phyloP scores from a whole-genome alignment of 805 yeast genomes.

The Starmerella kuoi region DNA sequence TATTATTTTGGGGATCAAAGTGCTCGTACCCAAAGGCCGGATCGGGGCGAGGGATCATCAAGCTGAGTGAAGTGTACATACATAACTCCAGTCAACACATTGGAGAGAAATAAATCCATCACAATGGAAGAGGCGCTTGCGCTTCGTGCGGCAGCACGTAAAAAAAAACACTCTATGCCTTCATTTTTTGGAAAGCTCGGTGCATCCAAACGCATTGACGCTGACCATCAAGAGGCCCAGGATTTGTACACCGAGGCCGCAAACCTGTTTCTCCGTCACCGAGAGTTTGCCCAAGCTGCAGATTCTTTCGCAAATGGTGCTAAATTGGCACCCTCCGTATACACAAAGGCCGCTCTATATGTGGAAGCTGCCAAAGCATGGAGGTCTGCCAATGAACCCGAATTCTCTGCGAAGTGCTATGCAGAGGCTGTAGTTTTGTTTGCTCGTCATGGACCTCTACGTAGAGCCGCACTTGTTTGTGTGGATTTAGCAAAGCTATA shows the following conservation, averaged over 20 bases:
- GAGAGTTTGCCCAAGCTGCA: slow-evolving; percentile 15
- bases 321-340: slow-evolving; percentile 7
- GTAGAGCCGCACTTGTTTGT: slow-evolving; percentile 18
- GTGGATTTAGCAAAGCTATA: slow-evolving; percentile 17
- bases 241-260: slow-evolving; percentile 14
- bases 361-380: slow-evolving; percentile 17
- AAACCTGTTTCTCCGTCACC: slow-evolving; percentile 5
- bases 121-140: slow-evolving; percentile 18
- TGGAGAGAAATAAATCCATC: too few relatives aligned
- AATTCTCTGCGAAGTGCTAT: slow-evolving; percentile 6
- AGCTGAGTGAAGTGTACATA: too few relatives aligned
- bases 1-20: too few relatives aligned
- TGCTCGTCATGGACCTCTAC: slow-evolving; percentile 16
- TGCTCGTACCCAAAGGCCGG: too few relatives aligned
- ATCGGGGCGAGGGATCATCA: too few relatives aligned
- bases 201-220: background rate
- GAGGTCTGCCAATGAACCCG: slow-evolving; percentile 11
- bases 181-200: slow-evolving; percentile 8
- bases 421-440: slow-evolving; percentile 14
- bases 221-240: slow-evolving; percentile 8
- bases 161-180: background rate
- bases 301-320: slow-evolving; percentile 14
- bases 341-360: slow-evolving; percentile 9
- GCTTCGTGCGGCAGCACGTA: slow-evolving; percentile 16
- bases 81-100: too few relatives aligned